A percentile compares a stretch with the other conserved stretches of the same genome.
Conservation (phyloP, 768 basidiomycete species). For the Lepiota brunneoincarnata region DNA sequence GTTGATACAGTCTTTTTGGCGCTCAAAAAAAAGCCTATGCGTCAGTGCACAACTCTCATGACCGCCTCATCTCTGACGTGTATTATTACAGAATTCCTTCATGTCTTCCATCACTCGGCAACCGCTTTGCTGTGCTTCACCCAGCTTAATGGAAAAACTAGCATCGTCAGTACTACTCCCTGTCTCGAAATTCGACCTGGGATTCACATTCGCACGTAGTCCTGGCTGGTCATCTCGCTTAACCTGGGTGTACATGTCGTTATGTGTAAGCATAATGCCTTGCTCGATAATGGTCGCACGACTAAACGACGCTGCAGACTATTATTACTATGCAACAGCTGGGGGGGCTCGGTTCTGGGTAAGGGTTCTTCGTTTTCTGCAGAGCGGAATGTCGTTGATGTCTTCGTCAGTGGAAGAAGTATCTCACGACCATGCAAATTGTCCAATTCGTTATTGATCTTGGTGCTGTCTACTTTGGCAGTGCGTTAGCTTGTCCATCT, state of each 20-base stretch:
- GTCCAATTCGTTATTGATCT: slow-evolving; percentile 94
- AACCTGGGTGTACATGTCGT: slow-evolving; percentile 94
- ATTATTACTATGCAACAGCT: slow-evolving; percentile 98
- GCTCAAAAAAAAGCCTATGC: slow-evolving; percentile 96
- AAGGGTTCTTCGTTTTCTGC: slow-evolving; percentile 11
- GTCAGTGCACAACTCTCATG: slow-evolving; percentile 40
- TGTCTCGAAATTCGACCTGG: background rate
- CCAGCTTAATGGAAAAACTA: slow-evolving; percentile 93
- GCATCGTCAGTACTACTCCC: slow-evolving; percentile 61
- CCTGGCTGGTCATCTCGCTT: slow-evolving; percentile 92
- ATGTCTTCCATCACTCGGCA: slow-evolving; percentile 99
- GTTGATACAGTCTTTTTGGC: slow-evolving; percentile 96
- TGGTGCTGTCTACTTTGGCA: slow-evolving; percentile 89
- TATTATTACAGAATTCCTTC: slow-evolving; percentile 74
- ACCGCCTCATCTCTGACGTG: slow-evolving; percentile 5
- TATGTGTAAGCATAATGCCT: slow-evolving; percentile 77
- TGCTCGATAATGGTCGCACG: background rate
- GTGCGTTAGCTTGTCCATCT: slow-evolving; percentile 46
- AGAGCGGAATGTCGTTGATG: background rate
- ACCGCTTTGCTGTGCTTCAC: slow-evolving; percentile 93
- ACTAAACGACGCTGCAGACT: slow-evolving; percentile 53
- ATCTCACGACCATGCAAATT: slow-evolving; percentile 96
- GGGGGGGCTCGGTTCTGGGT: slow-evolving; percentile 98
- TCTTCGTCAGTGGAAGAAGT: slow-evolving; percentile 88
- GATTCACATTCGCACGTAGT: slow-evolving; percentile 42